Conservation (phyloP, 2,329 filamentous ascomycete species). For the Colletotrichum sp. region DNA sequence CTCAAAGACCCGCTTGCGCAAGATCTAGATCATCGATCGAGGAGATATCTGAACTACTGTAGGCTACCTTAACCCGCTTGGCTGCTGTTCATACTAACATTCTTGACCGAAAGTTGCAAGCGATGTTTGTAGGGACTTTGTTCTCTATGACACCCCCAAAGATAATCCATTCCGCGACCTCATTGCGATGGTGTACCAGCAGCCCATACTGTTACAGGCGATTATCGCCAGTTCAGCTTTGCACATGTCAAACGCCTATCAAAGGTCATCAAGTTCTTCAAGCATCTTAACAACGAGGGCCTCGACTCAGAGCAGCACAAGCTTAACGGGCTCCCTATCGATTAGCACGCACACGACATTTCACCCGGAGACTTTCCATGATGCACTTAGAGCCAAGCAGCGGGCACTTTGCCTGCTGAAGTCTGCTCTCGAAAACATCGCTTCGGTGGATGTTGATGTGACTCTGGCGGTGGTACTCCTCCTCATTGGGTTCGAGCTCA, state of each 20-base stretch:
- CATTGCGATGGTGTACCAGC: not conserved
- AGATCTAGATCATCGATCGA: not conserved
- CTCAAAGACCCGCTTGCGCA: not conserved
- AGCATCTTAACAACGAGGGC: not conserved
- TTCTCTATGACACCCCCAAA: not conserved
- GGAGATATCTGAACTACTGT: not conserved
- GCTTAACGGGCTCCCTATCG: not conserved
- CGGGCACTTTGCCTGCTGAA: not conserved
- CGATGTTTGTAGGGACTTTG: not conserved
- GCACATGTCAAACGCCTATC: not conserved
- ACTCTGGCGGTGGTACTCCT: not conserved
- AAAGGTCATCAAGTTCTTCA: not conserved
- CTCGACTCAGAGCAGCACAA: not conserved
- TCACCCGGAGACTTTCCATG: not conserved
- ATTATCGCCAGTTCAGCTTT: not conserved
- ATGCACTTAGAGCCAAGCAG: not conserved
- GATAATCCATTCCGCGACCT: not conserved
- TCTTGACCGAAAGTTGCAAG: not conserved
- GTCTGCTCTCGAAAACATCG: not conserved
- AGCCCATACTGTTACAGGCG: not conserved
- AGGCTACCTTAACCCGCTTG: not conserved
- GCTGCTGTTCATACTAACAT: not conserved
- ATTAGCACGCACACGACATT: not conserved
- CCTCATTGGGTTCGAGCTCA: not conserved
- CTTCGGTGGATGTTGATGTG: not conserved